Conservation (phyloP, 345 rosid genomes). For the Cardamine resedifolia region DNA sequence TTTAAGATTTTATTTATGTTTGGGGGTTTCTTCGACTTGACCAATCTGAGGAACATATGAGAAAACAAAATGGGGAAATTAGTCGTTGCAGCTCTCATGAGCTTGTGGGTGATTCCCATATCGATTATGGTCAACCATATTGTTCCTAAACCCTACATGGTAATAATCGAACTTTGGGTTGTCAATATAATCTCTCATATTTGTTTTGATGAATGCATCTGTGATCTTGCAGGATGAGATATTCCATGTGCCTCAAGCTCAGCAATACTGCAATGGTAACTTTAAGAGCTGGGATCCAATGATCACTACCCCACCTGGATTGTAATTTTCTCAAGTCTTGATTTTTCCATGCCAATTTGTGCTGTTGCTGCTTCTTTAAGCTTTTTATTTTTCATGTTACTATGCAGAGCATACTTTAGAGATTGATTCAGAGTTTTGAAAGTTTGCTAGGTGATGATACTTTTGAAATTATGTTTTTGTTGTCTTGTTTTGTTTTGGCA, state of each 20-base stretch:
- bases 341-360: background rate
- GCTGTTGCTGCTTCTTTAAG: background rate
- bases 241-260: slow-evolving; percentile 91
- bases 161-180: slow-evolving; percentile 20
- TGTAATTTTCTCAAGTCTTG: slow-evolving; percentile 47
- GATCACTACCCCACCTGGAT: slow-evolving; percentile 99
- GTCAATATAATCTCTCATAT: background rate
- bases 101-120: slow-evolving; percentile 74
- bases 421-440: background rate
- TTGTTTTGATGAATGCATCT: background rate
- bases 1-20: too few relatives aligned
- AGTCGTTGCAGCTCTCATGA: slow-evolving; percentile 59
- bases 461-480: too few relatives aligned
- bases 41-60: background rate
- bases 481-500: slow-evolving; percentile 32
- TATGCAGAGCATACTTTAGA: background rate
- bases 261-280: slow-evolving; percentile 71
- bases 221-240: slow-evolving; percentile 77
- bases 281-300: slow-evolving; percentile 94
- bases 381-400: background rate
- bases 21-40: background rate
- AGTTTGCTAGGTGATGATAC: background rate
- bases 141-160: slow-evolving; percentile 91
- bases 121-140: slow-evolving; percentile 67
- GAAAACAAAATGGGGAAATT: slow-evolving; percentile 57